Evolutionary conservation across 768 basidiomycete genomes (phyloP).

Genomic region (Tylopilus rubrobrunneus): DNA sequence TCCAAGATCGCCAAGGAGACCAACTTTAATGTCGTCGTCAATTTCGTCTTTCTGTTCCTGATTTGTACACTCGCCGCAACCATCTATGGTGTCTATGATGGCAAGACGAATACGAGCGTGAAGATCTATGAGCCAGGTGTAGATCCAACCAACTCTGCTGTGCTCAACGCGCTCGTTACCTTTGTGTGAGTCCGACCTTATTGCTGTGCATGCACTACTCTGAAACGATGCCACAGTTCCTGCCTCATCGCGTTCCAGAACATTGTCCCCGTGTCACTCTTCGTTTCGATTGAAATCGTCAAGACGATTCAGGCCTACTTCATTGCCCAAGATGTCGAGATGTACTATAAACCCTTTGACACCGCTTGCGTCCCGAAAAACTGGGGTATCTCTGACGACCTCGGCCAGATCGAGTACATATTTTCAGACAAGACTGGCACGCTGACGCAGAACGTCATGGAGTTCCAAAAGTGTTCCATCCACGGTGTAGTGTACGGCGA

Average conservation of each 20-base stretch:
- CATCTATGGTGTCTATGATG: slow-evolving; percentile 70
- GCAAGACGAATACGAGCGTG: slow-evolving; percentile 57
- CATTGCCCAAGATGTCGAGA: slow-evolving; percentile 93
- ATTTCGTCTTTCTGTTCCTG: slow-evolving; percentile 71
- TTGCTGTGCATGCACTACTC: neutral
- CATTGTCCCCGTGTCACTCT: slow-evolving; percentile 92
- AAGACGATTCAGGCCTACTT: slow-evolving; percentile 97
- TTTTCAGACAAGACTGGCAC: slow-evolving; percentile 96
- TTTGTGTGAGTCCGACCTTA: slow-evolving; percentile 66
- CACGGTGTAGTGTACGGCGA: slow-evolving; percentile 85
- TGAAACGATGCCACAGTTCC: slow-evolving; percentile 47
- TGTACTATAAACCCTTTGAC: slow-evolving; percentile 89
- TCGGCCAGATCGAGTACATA: slow-evolving; percentile 96
- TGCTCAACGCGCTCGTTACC: slow-evolving; percentile 79
- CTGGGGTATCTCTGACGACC: slow-evolving; percentile 98
- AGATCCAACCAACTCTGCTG: slow-evolving; percentile 55
- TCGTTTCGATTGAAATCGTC: slow-evolving; percentile 97
- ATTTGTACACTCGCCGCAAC: slow-evolving; percentile 80
- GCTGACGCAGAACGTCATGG: slow-evolving; percentile 97
- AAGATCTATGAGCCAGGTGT: slow-evolving; percentile 67
- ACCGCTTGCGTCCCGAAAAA: slow-evolving; percentile 92
- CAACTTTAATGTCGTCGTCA: slow-evolving; percentile 96
- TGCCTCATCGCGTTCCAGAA: slow-evolving; percentile 97
- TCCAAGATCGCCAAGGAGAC: slow-evolving; percentile 98
- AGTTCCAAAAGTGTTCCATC: slow-evolving; percentile 94